Percentiles rank a stretch among this genome's conserved stretches.
These are phyloP conservation scores for Stephania japonica DNA, from an alignment of 164 flowering plant genomes.

Conservation along the genomic window DNA sequence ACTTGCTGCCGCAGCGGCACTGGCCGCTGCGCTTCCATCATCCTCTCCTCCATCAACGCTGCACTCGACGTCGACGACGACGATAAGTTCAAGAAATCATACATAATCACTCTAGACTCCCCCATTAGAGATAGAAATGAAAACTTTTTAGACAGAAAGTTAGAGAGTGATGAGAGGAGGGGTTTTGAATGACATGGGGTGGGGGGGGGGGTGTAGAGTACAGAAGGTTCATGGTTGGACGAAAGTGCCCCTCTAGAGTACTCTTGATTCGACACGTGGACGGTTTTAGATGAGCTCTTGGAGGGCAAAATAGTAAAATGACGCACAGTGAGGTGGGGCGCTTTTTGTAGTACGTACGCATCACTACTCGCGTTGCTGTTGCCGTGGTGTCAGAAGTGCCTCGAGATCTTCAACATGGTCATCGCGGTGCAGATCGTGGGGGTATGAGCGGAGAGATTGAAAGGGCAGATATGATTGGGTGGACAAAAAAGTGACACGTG, in stretches of 20 bases:
- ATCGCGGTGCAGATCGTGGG: not conserved
- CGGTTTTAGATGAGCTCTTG: not conserved
- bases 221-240: not conserved
- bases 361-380: too few species aligned
- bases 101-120: not conserved
- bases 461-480: too few species aligned
- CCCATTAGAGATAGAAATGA: too few species aligned
- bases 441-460: not conserved
- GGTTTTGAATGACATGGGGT: too few species aligned
- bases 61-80: not conserved
- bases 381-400: too few species aligned
- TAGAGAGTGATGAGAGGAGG: too few species aligned
- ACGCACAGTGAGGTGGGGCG: too few species aligned
- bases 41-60: not conserved
- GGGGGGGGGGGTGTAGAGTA: not conserved
- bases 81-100: not conserved
- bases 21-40: not conserved
- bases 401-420: not conserved
- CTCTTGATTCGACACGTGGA: not conserved
- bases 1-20: not conserved
- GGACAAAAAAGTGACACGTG: not conserved
- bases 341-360: too few species aligned
- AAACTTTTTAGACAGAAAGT: too few species aligned
- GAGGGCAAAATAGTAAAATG: not conserved
- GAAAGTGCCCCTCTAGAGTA: not conserved